A percentile compares a stretch with the other conserved stretches of the same genome.
These are phyloP conservation scores for Paspalum vaginatum DNA, from an alignment of 176 grass and related monocot genomes.

Conservation along the genomic window DNA sequence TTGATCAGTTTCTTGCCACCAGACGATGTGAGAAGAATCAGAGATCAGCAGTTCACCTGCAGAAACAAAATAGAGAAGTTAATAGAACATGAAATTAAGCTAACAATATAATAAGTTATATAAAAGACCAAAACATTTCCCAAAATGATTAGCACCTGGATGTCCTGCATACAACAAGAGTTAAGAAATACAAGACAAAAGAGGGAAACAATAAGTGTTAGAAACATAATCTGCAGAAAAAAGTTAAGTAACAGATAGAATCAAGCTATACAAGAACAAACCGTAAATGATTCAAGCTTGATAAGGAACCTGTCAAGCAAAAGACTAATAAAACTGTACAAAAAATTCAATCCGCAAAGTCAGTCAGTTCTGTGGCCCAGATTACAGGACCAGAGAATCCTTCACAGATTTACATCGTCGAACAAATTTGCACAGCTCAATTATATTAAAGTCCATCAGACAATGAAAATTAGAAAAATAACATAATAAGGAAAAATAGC, in stretches of 20 bases:
- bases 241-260: conserved; percentile 44
- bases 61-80: conserved; percentile 24
- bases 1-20: neutral
- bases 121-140: conserved; percentile 32
- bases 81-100: conserved; percentile 36
- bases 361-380: neutral
- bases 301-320: conserved; percentile 58
- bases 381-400: conserved; percentile 24
- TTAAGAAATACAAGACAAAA: conserved; percentile 44
- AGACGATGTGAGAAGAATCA: neutral
- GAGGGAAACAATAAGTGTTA: conserved; percentile 40
- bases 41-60: conserved; percentile 45
- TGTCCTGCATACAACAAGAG: conserved; percentile 77
- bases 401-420: conserved; percentile 37
- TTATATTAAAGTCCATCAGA: conserved; percentile 24
- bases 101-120: conserved; percentile 1
- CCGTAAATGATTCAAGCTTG: conserved; percentile 51
- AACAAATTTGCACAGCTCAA: conserved; percentile 28
- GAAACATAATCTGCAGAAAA: conserved; percentile 56
- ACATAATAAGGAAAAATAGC: neutral
- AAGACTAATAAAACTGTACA: conserved; percentile 29
- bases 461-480: conserved; percentile 31
- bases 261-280: conserved; percentile 56
- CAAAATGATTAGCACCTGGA: conserved; percentile 53
- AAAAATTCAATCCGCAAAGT: conserved; percentile 22